A percentile compares a stretch with the other conserved stretches of the same genome.
Evolutionary conservation across 2,329 filamentous ascomycete species (phyloP).

Genomic region (Curvularia sp.): DNA sequence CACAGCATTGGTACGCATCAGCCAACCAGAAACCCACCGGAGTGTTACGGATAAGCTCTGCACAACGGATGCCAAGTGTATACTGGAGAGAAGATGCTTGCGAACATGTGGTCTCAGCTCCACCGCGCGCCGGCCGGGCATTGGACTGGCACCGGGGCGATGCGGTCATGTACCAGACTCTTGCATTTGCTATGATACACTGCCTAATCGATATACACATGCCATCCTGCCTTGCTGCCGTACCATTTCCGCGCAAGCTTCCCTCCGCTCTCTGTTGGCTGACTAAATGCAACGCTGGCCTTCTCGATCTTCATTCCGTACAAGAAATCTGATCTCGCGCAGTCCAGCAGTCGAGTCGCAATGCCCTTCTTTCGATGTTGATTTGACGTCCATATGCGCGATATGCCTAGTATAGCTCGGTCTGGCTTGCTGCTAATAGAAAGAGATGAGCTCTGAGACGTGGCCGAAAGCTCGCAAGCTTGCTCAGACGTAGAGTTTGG

Average conservation of each 20-base stretch:
- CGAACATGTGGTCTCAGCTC: constrained; percentile 4
- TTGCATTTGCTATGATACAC: constrained; percentile 1
- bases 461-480: constrained; percentile 23
- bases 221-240: constrained; percentile 62
- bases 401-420: constrained; percentile 65
- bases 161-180: not conserved
- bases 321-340: constrained; percentile 62
- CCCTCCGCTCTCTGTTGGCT: constrained; percentile 68
- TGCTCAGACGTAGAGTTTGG: constrained; percentile 28
- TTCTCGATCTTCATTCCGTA: constrained; percentile 63
- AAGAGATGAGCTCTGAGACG: constrained; percentile 46
- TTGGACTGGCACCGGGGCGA: not conserved
- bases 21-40: not conserved
- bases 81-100: not conserved
- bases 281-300: constrained; percentile 67
- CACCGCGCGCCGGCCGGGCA: not conserved
- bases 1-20: constrained; percentile 12
- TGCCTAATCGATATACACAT: constrained; percentile 65
- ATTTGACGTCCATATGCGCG: constrained; percentile 69
- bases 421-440: constrained; percentile 53
- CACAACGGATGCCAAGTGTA: not conserved
- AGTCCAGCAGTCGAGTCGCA: constrained; percentile 64
- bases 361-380: constrained; percentile 64
- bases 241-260: constrained; percentile 66
- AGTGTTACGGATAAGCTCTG: not conserved